Base-by-base conservation (phyloP, 371 early-diverging fungal genomes). In the Apophysomyces sp. region DNA sequence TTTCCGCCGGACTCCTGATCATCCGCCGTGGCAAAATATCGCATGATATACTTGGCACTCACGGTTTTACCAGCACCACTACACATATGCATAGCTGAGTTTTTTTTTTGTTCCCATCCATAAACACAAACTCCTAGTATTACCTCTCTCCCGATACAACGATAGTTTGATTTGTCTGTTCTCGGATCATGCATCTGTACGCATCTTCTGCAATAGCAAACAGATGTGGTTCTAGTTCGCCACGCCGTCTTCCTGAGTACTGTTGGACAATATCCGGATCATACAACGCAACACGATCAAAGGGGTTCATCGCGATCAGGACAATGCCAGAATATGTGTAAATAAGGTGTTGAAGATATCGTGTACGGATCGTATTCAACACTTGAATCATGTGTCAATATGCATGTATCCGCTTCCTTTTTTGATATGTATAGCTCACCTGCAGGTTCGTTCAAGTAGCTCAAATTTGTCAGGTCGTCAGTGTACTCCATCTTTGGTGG, bases 321-420 rank as follows among this genome's bases (percentile, higher is more conserved):
- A 99, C 98, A 60, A 98, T 94, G 44, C 99, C 99, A 34, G 98
- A 97, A 72, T 97, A 98, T n/a, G 99, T 99, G 74, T 99, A 99
- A 59, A 98, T 97, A 70, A 89, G 84, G 72, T 90, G 88, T 72
- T 93, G 92, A 27, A 84, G 80, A 73, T 96, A 98, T 57, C 97
- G 87, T 12, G 93, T 86, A 34, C 85, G 82, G 61, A 97, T 90
- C 61, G 93, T 95, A 76, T 95, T 90, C 60, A 97, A 82, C 2
- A 98, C 96, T 73, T 44, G 3, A 4, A 56, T 30, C 13, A 36
- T 37, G 9, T 26, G 26, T 21, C 24, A 28, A 41, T 12, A 13
- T 53, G 54, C 54, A 53, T 53, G 29, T 29, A 26, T 13, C 12
- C 24, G 28, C 21, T 3, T 40, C 18, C 40, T 11, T 21, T 44